These are phyloP conservation scores for Symbiodinium pilosum DNA, from an alignment of 73 alveolate genomes.

Conservation along the genomic window DNA sequence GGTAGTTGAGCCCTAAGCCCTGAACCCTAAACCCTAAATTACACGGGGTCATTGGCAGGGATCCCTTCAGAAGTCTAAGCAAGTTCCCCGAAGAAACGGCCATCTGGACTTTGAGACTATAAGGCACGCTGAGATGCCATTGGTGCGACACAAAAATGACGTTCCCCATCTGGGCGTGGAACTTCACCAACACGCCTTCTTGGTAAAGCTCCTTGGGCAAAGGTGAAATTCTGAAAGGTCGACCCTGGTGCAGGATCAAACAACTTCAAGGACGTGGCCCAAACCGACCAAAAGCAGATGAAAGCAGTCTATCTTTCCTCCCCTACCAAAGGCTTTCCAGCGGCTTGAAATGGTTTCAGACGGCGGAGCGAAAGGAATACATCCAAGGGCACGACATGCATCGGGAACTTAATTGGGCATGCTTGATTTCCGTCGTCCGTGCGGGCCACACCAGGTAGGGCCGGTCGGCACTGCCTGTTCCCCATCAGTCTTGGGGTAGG, in stretches of 20 bases:
- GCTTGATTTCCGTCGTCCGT: constrained; percentile 6
- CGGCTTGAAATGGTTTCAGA: constrained; percentile 9
- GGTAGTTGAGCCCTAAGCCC: too few relatives aligned
- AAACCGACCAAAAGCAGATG: too few relatives aligned
- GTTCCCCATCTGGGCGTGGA: constrained; percentile 14
- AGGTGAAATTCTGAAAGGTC: too few relatives aligned
- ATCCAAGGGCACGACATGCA: constrained; percentile 14
- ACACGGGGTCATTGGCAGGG: too few relatives aligned
- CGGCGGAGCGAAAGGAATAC: constrained; percentile 15
- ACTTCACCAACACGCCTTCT: background rate
- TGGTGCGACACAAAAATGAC: background rate
- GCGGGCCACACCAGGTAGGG: background rate
- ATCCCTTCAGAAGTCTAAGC: too few relatives aligned
- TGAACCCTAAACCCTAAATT: too few relatives aligned
- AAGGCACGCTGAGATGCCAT: background rate
- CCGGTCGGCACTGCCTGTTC: constrained; percentile 7
- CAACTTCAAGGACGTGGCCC: too few relatives aligned
- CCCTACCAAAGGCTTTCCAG: too few relatives aligned
- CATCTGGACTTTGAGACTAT: too few relatives aligned
- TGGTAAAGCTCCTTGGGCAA: background rate
- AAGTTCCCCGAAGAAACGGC: too few relatives aligned
- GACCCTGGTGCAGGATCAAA: too few relatives aligned
- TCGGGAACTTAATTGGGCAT: constrained; percentile 23
- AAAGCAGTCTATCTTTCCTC: too few relatives aligned
- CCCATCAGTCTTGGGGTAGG: constrained; percentile 6